Conservation (phyloP, 371 early-diverging fungal species). For the Phascolomyces articulosus region DNA sequence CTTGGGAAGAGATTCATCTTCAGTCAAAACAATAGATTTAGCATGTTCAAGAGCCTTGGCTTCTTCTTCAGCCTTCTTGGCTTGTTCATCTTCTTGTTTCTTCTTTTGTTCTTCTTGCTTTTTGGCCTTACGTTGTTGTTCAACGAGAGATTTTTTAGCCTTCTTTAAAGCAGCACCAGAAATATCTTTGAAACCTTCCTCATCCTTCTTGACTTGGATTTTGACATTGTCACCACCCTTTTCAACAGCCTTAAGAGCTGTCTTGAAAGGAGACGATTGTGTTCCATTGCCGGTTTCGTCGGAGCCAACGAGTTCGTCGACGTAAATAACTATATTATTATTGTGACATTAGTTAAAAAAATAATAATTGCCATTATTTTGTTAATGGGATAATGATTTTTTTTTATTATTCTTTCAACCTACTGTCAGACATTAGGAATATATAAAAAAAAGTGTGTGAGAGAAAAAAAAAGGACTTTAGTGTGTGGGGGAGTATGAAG, state of each 20-base stretch:
- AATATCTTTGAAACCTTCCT: constrained; percentile 73
- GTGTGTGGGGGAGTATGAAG: too few species aligned
- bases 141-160: constrained; percentile 80
- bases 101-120: constrained; percentile 71
- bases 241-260: constrained; percentile 70
- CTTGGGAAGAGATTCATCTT: constrained; percentile 79
- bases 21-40: constrained; percentile 73
- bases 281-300: constrained; percentile 75
- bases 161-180: constrained; percentile 93
- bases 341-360: neutral
- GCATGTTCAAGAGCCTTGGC: constrained; percentile 84
- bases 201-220: constrained; percentile 72
- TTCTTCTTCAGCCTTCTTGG: constrained; percentile 73
- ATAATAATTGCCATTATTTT: too few species aligned
- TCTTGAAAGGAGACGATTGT: constrained; percentile 66
- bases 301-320: constrained; percentile 76
- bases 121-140: constrained; percentile 72
- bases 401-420: too few species aligned
- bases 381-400: too few species aligned
- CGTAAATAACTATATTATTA: constrained; percentile 42
- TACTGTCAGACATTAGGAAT: too few species aligned
- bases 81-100: constrained; percentile 71
- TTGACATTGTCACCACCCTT: constrained; percentile 53
- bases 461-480: too few species aligned
- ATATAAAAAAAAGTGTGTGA: too few species aligned